Conservation (phyloP, 1,284 basidiomycete species). For the Ustilago esculenta region DNA sequence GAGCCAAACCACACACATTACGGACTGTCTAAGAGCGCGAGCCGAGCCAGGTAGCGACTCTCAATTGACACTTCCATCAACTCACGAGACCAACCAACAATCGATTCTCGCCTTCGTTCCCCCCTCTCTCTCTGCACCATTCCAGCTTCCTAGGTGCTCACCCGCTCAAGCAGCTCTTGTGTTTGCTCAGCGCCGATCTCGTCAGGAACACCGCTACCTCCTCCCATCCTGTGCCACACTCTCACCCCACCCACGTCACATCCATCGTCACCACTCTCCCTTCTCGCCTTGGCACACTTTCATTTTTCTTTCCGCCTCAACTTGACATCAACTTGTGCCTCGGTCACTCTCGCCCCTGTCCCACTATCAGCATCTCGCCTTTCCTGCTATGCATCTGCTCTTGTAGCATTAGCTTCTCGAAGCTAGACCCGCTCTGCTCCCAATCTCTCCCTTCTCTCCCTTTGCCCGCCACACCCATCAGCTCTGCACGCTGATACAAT, state of each 20-base stretch:
- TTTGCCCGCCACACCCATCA: conserved; percentile 7
- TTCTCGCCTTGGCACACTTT: not conserved
- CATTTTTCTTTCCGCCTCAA: no score
- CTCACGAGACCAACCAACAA: no score
- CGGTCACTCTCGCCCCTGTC: no score
- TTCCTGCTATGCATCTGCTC: conserved; percentile 30
- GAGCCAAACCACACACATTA: conserved; percentile 9
- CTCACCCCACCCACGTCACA: not conserved
- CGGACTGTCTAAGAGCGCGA: conserved; percentile 10
- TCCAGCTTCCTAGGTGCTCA: no score
- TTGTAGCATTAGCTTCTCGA: conserved; percentile 33
- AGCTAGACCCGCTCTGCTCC: no score
- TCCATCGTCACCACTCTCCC: conserved; percentile 5
- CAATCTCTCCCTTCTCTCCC: not conserved
- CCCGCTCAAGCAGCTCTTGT: no score
- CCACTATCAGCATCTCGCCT: no score
- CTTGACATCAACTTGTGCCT: no score
- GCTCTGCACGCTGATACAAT: conserved; percentile 28
- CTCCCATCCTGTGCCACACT: not conserved
- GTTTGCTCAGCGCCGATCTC: conserved; percentile 2
- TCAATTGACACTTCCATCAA: no score
- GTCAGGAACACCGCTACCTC: conserved; percentile 4
- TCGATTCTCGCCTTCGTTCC: not conserved
- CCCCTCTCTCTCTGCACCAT: no score
- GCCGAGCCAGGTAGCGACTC: no score